Percentiles rank a stretch among this genome's conserved stretches.
phyloP scores from a whole-genome alignment of 2,329 filamentous ascomycete genomes.

The Paradendryphiella salina region DNA sequence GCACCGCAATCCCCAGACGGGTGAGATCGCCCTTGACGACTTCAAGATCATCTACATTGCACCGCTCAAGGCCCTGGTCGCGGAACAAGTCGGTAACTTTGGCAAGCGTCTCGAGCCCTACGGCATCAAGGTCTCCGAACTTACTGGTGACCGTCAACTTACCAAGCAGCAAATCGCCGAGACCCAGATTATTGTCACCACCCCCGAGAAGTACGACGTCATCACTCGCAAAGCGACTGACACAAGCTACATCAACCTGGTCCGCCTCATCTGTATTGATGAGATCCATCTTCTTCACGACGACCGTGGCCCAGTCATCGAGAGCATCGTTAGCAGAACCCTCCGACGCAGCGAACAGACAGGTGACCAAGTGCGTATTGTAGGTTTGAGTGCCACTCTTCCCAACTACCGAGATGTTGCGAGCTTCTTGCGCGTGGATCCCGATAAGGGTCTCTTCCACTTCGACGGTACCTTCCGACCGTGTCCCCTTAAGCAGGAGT shows the following conservation, averaged over 20 bases:
- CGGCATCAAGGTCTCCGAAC: slow-evolving; percentile 88
- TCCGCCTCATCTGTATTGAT: slow-evolving; percentile 93
- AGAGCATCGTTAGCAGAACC: slow-evolving; percentile 94
- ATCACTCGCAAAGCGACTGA: slow-evolving; percentile 98
- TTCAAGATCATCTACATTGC: slow-evolving; percentile 99
- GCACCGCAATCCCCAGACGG: slow-evolving; percentile 82
- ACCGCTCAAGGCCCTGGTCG: slow-evolving; percentile 90
- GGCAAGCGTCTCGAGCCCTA: slow-evolving; percentile 87
- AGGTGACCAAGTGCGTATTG: slow-evolving; percentile 85
- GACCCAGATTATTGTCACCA: slow-evolving; percentile 97
- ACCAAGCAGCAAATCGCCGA: slow-evolving; percentile 98
- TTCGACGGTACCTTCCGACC: slow-evolving; percentile 94
- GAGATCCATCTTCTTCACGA: slow-evolving; percentile 98
- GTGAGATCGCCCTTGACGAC: slow-evolving; percentile 91
- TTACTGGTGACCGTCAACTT: slow-evolving; percentile 96
- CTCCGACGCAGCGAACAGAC: slow-evolving; percentile 93
- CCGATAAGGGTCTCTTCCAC: slow-evolving; percentile 84
- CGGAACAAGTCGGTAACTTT: slow-evolving; percentile 98
- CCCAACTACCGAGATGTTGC: slow-evolving; percentile 97
- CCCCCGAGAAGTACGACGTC: slow-evolving; percentile 98
- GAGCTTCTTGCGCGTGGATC: slow-evolving; percentile 89
- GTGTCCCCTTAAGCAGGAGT: slow-evolving; percentile 93
- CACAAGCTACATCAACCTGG: slow-evolving; percentile 94
- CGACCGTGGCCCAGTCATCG: slow-evolving; percentile 91
- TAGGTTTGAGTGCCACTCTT: slow-evolving; percentile 91